Evolutionary conservation across 352 stramenopile genomes (phyloP), one percentile per base, ranked within the genome.

Genomic region (Globisporangium solare): DNA sequence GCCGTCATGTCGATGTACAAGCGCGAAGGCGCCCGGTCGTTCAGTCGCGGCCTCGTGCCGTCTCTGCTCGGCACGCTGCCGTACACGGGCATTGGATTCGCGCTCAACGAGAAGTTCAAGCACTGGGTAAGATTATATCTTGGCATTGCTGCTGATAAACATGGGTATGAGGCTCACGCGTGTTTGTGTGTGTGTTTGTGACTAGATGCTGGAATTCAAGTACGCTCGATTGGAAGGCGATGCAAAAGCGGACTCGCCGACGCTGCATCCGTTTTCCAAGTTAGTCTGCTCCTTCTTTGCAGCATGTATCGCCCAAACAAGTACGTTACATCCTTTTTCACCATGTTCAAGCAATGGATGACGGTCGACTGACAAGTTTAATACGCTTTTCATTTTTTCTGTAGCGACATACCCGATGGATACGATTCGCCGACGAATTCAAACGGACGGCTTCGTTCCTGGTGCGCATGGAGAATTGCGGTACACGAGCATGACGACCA

Each of bases 71-170:
- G 85, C 4, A 93, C 84, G n/a, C 58, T 94, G 50, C 85, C 83
- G 17, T 94, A 94, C 66, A 93, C 83, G 15, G 85, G 85, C 14
- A 94, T 94, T 53, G 85, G 83, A 1, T 94, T 94, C 58, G 83
- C 75, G 3, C 64, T 94, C 10, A 94, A 94, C 58, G 85, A 94
- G 39, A 67, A 73, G 31, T 93, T 94, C 60, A 94, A 94, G 56
- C 68, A 74, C n/a, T 81, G 66, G 73, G 73, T 87, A 67, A 32
- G 70, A 27, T 71, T 46, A n/a, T 50, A 2, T 15, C 14, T 20
- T 41, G 1, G n/a, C 18, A 18, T 13, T 27, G 8, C 43, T 46
- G 31, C 15, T 24, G 6, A 35, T 15, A 43, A 32, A 8, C 0
- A 35, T 13, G 15, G 7, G 31, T 6, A 5, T 10, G 15, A 6